Evolutionary conservation across 345 rosid genomes (phyloP).

Genomic region (Hypericum androsaemum): DNA sequence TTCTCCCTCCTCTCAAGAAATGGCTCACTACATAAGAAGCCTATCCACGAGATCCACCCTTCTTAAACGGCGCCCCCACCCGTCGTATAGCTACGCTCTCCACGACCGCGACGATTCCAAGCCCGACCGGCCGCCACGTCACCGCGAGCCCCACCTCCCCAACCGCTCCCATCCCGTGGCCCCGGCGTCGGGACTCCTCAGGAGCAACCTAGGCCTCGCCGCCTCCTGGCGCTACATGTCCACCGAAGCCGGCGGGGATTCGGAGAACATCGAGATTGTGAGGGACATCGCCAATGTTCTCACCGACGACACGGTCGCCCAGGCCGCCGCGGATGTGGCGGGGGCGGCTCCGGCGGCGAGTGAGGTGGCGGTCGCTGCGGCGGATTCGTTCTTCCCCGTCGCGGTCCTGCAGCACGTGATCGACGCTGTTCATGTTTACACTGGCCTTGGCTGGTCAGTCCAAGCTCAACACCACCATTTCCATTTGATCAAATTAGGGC

Average conservation of each 20-base stretch:
- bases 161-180: conserved; percentile 11
- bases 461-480: neutral
- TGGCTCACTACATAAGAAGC: conserved; percentile 43
- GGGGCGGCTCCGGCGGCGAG: conserved; percentile 45
- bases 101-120: conserved; percentile 19
- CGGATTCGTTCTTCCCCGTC: conserved; percentile 58
- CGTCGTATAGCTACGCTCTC: conserved; percentile 28
- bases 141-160: conserved; percentile 21
- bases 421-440: conserved; percentile 48
- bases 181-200: conserved; percentile 23
- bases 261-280: conserved; percentile 37
- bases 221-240: conserved; percentile 54
- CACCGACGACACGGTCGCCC: conserved; percentile 39
- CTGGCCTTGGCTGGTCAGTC: conserved; percentile 62
- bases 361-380: conserved; percentile 72
- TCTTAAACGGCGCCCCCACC: conserved; percentile 23
- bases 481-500: neutral
- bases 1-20: conserved; percentile 15
- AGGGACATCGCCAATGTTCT: conserved; percentile 43
- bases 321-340: conserved; percentile 35
- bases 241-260: conserved; percentile 30
- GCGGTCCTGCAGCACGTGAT: conserved; percentile 58
- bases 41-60: conserved; percentile 41
- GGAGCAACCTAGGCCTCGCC: conserved; percentile 6
- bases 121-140: conserved; percentile 18